These are phyloP conservation scores for Apostasia ramifera DNA, from an alignment of 106 monocot genomes.

Conservation along the genomic window DNA sequence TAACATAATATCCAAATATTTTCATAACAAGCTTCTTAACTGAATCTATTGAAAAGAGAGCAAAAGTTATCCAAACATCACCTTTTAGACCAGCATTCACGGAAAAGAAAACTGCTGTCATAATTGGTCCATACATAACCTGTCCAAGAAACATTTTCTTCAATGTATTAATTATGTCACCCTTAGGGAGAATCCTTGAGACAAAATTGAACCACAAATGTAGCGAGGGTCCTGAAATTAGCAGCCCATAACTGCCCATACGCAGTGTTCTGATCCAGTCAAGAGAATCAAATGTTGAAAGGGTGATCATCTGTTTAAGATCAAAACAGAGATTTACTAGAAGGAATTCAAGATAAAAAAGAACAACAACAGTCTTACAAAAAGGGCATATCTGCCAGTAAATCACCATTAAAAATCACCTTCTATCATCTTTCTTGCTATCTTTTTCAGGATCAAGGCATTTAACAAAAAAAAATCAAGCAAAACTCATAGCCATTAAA, in stretches of 20 bases:
- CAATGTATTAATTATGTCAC: conserved; percentile 68
- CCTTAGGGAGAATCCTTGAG: conserved; percentile 72
- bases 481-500: no score
- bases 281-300: conserved; percentile 24
- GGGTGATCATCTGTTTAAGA: conserved; percentile 48
- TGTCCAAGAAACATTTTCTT: conserved; percentile 93
- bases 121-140: conserved; percentile 71
- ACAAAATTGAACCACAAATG: conserved; percentile 96
- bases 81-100: conserved; percentile 86
- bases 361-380: no score
- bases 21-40: no score
- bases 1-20: no score
- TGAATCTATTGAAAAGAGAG: neutral
- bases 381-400: no score
- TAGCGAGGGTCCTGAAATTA: conserved; percentile 77
- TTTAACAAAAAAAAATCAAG: no score
- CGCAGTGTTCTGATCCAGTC: conserved; percentile 67
- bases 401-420: no score
- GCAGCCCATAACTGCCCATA: conserved; percentile 80
- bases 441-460: no score
- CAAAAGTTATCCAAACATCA: conserved; percentile 7
- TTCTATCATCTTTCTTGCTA: no score
- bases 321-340: neutral
- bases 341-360: no score
- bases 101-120: conserved; percentile 81